Percentiles rank a stretch among this genome's conserved stretches.
These are phyloP conservation scores for Beauveria bassiana DNA, from an alignment of 2,329 filamentous ascomycete species.

Conservation along the genomic window DNA sequence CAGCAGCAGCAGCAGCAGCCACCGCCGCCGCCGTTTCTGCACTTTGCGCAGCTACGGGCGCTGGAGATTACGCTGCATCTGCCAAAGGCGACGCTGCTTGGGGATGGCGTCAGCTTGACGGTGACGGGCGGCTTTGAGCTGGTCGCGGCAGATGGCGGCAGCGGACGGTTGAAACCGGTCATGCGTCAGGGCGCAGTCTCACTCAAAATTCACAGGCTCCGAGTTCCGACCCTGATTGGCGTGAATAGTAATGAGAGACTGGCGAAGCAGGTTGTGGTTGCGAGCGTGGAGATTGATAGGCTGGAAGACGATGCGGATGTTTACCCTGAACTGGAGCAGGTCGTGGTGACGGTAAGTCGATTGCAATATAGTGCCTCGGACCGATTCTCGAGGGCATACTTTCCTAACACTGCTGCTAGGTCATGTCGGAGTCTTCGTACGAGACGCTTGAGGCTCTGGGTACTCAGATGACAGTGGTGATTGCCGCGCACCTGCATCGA, in stretches of 20 bases:
- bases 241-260: conserved; percentile 64
- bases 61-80: conserved; percentile 48
- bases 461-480: conserved; percentile 35
- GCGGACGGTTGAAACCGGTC: conserved; percentile 16
- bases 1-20: background rate
- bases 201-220: conserved; percentile 48
- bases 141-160: conserved; percentile 18
- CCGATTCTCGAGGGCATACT: background rate
- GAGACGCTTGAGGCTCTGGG: conserved; percentile 58
- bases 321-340: conserved; percentile 48
- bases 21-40: conserved; percentile 27
- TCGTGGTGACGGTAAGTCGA: conserved; percentile 50
- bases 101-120: conserved; percentile 49
- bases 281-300: conserved; percentile 54
- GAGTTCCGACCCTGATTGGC: conserved; percentile 61
- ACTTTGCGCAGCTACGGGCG: conserved; percentile 29
- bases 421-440: conserved; percentile 47
- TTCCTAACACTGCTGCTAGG: background rate
- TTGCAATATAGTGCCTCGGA: background rate
- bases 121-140: conserved; percentile 34
- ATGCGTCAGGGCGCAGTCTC: conserved; percentile 18
- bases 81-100: conserved; percentile 62
- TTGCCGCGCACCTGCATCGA: conserved; percentile 37
- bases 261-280: conserved; percentile 58
- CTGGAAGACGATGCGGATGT: conserved; percentile 38